Evolutionary conservation across 805 yeast species (phyloP).

Genomic region (Kuraishia piskuri): DNA sequence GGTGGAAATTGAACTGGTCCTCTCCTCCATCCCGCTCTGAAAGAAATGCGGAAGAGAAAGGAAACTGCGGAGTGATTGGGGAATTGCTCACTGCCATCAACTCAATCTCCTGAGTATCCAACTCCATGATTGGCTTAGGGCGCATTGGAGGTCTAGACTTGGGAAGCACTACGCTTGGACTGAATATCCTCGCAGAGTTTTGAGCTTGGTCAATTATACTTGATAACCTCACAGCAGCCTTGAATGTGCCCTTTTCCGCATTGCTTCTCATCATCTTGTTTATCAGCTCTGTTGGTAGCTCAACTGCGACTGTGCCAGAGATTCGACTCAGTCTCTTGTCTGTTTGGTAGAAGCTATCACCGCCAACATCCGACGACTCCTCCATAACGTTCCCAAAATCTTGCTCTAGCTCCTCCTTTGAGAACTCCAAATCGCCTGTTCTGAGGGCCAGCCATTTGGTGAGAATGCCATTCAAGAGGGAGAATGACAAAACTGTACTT

Average conservation of each 20-base stretch:
- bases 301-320: background rate
- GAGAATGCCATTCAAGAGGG: constrained; percentile 3
- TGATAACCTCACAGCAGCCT: background rate
- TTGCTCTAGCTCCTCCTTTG: background rate
- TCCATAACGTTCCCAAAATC: background rate
- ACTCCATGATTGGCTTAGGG: background rate
- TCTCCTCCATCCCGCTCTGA: background rate
- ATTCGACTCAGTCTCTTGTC: background rate
- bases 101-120: background rate
- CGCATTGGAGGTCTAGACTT: background rate
- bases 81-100: constrained; percentile 1
- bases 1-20: background rate
- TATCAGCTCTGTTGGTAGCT: background rate
- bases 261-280: background rate
- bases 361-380: background rate
- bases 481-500: constrained; percentile 1
- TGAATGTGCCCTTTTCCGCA: background rate
- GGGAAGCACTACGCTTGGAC: background rate
- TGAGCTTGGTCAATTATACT: background rate
- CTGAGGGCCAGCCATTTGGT: background rate
- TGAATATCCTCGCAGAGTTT: background rate
- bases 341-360: background rate
- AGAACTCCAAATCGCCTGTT: background rate
- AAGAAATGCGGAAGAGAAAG: background rate
- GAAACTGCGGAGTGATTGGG: background rate